phyloP scores from a whole-genome alignment of 352 stramenopile species.

The Pythium volutum region DNA sequence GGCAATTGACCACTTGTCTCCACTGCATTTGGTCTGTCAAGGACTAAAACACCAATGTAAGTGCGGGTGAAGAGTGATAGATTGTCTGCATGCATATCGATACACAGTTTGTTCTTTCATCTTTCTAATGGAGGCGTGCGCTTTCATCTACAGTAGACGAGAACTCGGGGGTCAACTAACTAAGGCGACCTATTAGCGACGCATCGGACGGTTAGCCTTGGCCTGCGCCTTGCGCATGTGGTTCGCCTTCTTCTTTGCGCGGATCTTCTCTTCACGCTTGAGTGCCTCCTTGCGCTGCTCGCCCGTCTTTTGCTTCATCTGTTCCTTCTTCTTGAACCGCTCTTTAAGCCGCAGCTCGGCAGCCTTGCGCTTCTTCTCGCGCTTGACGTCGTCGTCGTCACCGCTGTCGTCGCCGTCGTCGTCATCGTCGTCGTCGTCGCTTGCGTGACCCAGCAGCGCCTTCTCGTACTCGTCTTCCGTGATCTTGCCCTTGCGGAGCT shows the following conservation, averaged over 20 bases:
- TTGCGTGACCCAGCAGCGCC: constrained; percentile 54
- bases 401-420: constrained; percentile 24
- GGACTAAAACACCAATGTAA: too few species aligned
- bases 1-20: too few species aligned
- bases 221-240: constrained; percentile 61
- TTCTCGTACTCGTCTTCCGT: constrained; percentile 92
- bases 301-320: constrained; percentile 62
- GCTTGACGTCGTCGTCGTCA: constrained; percentile 21
- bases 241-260: constrained; percentile 73
- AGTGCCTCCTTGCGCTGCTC: constrained; percentile 68
- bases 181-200: constrained; percentile 22
- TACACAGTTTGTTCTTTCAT: too few species aligned
- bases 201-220: constrained; percentile 38
- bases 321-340: constrained; percentile 84
- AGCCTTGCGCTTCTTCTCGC: constrained; percentile 58
- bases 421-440: constrained; percentile 22
- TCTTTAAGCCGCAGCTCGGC: constrained; percentile 73
- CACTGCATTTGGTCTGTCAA: too few species aligned
- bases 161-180: too few species aligned
- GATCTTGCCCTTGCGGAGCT: constrained; percentile 97
- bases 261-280: constrained; percentile 82
- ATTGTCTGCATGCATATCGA: not conserved
- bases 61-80: too few species aligned
- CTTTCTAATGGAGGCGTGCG: too few species aligned
- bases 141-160: too few species aligned